Evolutionary conservation across 139 green algal species (phyloP), one percentile per base, ranked within the genome.

Genomic region (Trebouxia sp.): DNA sequence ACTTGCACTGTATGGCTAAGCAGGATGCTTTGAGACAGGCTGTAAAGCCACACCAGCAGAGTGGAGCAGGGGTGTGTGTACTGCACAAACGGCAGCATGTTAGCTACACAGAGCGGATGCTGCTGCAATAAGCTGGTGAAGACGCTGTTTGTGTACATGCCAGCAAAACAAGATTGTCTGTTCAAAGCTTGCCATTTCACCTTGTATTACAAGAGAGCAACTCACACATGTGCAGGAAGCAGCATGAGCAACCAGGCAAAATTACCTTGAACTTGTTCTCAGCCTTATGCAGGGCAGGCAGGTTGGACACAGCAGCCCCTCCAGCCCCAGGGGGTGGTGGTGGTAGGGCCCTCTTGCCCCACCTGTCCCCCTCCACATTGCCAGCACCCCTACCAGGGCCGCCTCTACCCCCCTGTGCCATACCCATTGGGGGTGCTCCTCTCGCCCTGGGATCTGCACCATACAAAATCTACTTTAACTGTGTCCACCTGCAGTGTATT

Each of bases 241-340:
- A 7, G 17, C 2, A 7, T 58, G 2, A 20, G n/a, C 10, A 15
- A 48, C 11, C 0, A 45, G 20, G 14, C 8, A 47, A 50, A 47
- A 0, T 5, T 30, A 88, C 74, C 82, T 89, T 83, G 87, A 87
- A 94, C 17, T 82, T 80, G 30, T 80, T 87, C 28, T 87, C 82
- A 9, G 84, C 90, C 83, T 91, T 93, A 82, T 95, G 91, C 80
- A 95, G 83, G 32, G 75, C 48, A 0, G 82, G 41, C 45, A 87
- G 41, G 10, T 30, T 12, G 28, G 79, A 70, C 62, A 82, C 82
- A 28, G 83, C 88, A 5, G 81, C 79, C 20, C 79, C 81, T 2
- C 75, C 83, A 11, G 78, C 80, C 37, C 80, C 76, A 38, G 82
- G 83, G 22, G 85, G 85, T 15, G 88, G 86, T 15, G 88, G 89